Base-by-base conservation (phyloP, 2,329 filamentous ascomycete species). In the Basipetospora chlamydospora region DNA sequence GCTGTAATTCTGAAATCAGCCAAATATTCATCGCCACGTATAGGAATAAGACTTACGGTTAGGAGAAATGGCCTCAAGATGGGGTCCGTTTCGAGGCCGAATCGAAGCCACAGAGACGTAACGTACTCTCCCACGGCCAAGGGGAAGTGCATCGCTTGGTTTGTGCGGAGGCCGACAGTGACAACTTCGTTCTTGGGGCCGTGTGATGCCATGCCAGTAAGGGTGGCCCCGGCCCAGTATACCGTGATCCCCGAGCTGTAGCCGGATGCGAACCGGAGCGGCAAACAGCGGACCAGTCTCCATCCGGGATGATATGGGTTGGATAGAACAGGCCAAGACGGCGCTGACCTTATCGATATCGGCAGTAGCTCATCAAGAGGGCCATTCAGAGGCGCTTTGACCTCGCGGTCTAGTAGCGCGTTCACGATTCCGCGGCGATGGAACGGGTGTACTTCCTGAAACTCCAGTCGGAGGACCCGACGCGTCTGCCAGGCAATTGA, bases 11-110 rank as follows among this genome's bases (percentile, higher is more conserved):
- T n/a, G n/a, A 2, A n/a, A 28, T 28, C 15, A 28, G 26, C 26
- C 15, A n/a, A 28, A 28, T 15, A 12, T 12, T 28, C 12, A 13
- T 12, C n/a, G 11, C 26, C 15, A n/a, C 8, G 26, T n/a, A 5
- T 13, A 28, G 26, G 26, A 28, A 8, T 28, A 28, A 28, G 26
- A n/a, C 26, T 28, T 15, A 28, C 11, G 15, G 26, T 28, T 5
- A 28, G 12, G 9, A 28, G 26, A 10, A 28, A 28, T 28, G 26
- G 26, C 26, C 26, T 21, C 26, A 28, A 30, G 35, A n/a, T 28
- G 13, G 26, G 7, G 26, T 22, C 18, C 22, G 35, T n/a, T 21
- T 49, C n/a, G n/a, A n/a, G n/a, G n/a, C n/a, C n/a, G n/a, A n/a
- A n/a, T n/a, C n/a, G n/a, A n/a, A n/a, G n/a, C 18, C 30, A 32